These are phyloP conservation scores for Metschnikowia baotianmanensis DNA, from an alignment of 805 yeast species.

Conservation along the genomic window DNA sequence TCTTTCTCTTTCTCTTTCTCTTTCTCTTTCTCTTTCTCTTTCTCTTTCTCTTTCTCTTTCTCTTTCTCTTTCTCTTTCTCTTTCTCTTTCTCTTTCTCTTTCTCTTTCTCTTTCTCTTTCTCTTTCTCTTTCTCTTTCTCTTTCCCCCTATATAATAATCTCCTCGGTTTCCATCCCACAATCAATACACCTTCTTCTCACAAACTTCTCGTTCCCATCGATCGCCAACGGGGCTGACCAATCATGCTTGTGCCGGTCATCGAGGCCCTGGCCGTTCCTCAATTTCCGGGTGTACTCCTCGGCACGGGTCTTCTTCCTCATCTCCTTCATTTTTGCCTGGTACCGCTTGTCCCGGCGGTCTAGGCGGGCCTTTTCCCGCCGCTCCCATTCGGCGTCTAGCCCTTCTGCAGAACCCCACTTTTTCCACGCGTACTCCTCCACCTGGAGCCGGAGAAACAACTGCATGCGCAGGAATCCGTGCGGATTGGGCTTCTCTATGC, in stretches of 20 bases:
- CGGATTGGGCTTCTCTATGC: conserved; percentile 90
- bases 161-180: conserved; percentile 89
- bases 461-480: conserved; percentile 94
- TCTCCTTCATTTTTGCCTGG: conserved; percentile 73
- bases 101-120: background rate
- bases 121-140: background rate
- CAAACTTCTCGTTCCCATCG: conserved; percentile 38
- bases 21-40: no score
- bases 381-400: conserved; percentile 87
- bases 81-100: background rate
- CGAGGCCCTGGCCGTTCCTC: conserved; percentile 53
- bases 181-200: conserved; percentile 63
- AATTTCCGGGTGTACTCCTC: conserved; percentile 77
- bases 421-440: conserved; percentile 88
- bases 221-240: conserved; percentile 60
- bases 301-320: conserved; percentile 90
- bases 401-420: conserved; percentile 94
- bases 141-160: conserved; percentile 45
- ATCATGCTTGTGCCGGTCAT: conserved; percentile 67
- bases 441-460: conserved; percentile 81
- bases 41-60: no score
- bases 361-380: conserved; percentile 70
- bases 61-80: no score
- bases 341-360: conserved; percentile 76
- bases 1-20: no score